A percentile compares a stretch with the other conserved stretches of the same genome.
These are phyloP conservation scores for Phytomonas francai DNA, from an alignment of 208 protist species.

Conservation along the genomic window DNA sequence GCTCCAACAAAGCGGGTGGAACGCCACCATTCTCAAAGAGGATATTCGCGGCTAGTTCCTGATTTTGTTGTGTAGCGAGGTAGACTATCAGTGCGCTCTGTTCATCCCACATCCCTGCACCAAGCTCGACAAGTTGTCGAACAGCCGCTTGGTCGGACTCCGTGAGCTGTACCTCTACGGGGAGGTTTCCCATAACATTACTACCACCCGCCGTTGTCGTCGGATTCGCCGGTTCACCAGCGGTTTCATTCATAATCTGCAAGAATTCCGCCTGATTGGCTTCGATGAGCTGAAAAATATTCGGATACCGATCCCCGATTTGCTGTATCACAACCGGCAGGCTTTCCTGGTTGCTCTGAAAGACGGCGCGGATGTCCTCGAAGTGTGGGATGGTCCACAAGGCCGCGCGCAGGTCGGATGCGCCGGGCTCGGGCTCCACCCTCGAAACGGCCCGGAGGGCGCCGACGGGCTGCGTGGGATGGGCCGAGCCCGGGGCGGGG, in stretches of 20 bases:
- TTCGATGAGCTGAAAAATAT: constrained; percentile 54
- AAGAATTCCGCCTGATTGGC: constrained; percentile 61
- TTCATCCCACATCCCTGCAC: constrained; percentile 73
- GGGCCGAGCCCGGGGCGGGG: neutral
- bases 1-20: constrained; percentile 31
- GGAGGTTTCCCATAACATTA: constrained; percentile 19
- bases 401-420: constrained; percentile 27
- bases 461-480: neutral
- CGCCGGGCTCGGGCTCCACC: neutral
- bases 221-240: constrained; percentile 2
- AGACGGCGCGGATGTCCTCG: constrained; percentile 52
- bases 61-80: constrained; percentile 47
- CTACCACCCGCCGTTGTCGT: constrained; percentile 1
- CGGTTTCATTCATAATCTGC: constrained; percentile 51
- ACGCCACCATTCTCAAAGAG: constrained; percentile 68
- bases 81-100: constrained; percentile 67
- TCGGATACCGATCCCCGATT: constrained; percentile 57
- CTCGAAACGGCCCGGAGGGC: neutral
- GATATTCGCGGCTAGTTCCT: constrained; percentile 72
- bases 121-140: constrained; percentile 60
- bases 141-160: constrained; percentile 41
- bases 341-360: constrained; percentile 46
- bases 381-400: constrained; percentile 70
- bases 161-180: constrained; percentile 23
- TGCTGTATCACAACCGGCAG: constrained; percentile 58